Base-by-base conservation (phyloP, 257 asterid species). In the Nicotiana tomentosiformis region DNA sequence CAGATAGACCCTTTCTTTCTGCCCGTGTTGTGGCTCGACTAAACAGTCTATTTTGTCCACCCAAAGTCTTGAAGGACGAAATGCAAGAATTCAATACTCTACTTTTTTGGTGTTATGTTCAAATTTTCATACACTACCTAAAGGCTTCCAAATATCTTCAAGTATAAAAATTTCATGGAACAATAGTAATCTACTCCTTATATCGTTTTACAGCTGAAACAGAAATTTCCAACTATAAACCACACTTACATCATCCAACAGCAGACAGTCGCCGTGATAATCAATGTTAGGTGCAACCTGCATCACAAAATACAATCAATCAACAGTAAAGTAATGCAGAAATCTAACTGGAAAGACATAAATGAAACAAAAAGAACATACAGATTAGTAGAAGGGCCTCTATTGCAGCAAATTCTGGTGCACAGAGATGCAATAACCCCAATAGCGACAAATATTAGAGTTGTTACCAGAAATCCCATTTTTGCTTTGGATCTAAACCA, bases 181-280 rank as follows among this genome's bases (percentile, higher is more conserved):
- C 26, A 14, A 61, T 79, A 18, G 68, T 26, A 57, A 62, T 74
- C 23, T 9, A 53, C 32, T 2, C 35, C 7, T 12, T 5, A 70
- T n/a, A 20, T 39, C 9, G 23, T 17, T 33, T 77, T 16, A 17
- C 49, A 49, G 62, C 60, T 78, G 30, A 86, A 81, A 70, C 77
- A 77, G 82, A 70, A 84, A 82, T 79, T 6, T 26, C 35, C 58
- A 32, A 74, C 77, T 16, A 83, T 39, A 33, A 67, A 57, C 10
- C 61, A 77, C 37, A 90, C 99, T 96, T 91, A 96, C 99, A 96
- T 96, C 98, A 96, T 88, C 99, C 99, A 96, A 86, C 99, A 94
- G 91, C 99, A 96, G 58, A 96, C 96, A 7, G 98, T 94, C 8
- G 98, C 98, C 18, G 99, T 96, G 82, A 94, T 91, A 80, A 96